These are phyloP conservation scores for Solanum rostratum DNA, from an alignment of 257 asterid species.

Conservation along the genomic window DNA sequence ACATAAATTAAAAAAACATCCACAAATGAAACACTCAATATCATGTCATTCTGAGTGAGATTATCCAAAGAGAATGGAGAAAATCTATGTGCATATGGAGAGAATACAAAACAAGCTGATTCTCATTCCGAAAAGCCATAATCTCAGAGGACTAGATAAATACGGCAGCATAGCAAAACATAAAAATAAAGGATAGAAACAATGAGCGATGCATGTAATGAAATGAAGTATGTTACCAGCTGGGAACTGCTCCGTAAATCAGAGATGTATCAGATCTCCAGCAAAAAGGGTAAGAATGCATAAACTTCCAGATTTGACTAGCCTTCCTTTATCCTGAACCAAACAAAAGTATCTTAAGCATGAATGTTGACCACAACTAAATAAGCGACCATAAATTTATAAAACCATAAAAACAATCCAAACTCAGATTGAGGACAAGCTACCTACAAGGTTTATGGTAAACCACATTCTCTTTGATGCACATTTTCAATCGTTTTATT, in stretches of 20 bases:
- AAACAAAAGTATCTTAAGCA: not conserved
- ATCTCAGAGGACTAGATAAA: not conserved
- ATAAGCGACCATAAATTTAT: not conserved
- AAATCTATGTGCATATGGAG: not conserved
- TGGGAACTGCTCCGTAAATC: conserved; percentile 92
- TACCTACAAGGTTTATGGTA: not conserved
- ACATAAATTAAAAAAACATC: not conserved
- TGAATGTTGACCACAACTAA: not conserved
- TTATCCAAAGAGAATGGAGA: not conserved
- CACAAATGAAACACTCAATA: not conserved
- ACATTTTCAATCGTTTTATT: not conserved
- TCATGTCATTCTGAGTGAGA: not conserved
- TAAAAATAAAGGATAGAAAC: not conserved
- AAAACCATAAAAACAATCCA: not conserved
- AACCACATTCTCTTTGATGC: not conserved
- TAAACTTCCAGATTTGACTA: conserved; percentile 74
- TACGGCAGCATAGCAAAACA: not conserved
- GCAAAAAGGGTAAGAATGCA: conserved; percentile 82
- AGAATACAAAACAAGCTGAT: not conserved
- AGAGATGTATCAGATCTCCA: conserved; percentile 98
- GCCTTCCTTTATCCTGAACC: conserved; percentile 66
- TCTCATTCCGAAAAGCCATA: not conserved
- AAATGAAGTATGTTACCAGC: conserved; percentile 40
- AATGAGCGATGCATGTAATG: not conserved
- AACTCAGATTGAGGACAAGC: not conserved